Evolutionary conservation across 306 rosid species (phyloP).

Genomic region (Benincasa hispida): DNA sequence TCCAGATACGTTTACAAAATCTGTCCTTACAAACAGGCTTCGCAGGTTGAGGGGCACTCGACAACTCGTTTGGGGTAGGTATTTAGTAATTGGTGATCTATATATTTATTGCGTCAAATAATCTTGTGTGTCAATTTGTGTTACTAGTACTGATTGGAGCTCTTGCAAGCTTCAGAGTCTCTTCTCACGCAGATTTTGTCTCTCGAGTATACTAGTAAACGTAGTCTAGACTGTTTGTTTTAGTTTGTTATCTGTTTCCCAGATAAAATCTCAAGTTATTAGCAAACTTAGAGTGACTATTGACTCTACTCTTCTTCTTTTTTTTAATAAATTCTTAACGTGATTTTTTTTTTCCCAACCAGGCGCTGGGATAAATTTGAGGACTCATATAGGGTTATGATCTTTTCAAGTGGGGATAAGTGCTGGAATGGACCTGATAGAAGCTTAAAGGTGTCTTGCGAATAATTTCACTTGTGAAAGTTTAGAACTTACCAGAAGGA

Average conservation of each 20-base stretch:
- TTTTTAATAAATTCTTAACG: too few species aligned
- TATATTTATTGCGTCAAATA: neutral
- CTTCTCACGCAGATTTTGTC: neutral
- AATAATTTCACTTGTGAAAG: constrained; percentile 1
- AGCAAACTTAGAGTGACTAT: neutral
- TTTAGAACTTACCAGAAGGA: neutral
- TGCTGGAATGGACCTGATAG: constrained; percentile 99
- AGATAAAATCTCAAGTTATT: neutral
- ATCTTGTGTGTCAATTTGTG: neutral
- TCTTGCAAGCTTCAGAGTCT: neutral
- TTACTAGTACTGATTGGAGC: neutral
- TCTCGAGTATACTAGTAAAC: neutral
- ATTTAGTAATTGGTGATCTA: neutral
- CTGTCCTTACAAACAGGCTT: constrained; percentile 90
- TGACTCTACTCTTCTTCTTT: neutral
- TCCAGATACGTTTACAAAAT: constrained; percentile 89
- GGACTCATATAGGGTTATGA: constrained; percentile 67
- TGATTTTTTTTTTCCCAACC: constrained; percentile 8
- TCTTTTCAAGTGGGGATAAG: constrained; percentile 70
- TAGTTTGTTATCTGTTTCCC: neutral
- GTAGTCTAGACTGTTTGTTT: neutral
- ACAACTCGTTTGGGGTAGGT: constrained; percentile 89
- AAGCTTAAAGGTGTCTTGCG: constrained; percentile 67
- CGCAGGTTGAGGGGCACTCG: constrained; percentile 80
- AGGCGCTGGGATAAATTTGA: constrained; percentile 97